Evolutionary conservation across 306 rosid species (phyloP).

Genomic region (Quercus dentata): DNA sequence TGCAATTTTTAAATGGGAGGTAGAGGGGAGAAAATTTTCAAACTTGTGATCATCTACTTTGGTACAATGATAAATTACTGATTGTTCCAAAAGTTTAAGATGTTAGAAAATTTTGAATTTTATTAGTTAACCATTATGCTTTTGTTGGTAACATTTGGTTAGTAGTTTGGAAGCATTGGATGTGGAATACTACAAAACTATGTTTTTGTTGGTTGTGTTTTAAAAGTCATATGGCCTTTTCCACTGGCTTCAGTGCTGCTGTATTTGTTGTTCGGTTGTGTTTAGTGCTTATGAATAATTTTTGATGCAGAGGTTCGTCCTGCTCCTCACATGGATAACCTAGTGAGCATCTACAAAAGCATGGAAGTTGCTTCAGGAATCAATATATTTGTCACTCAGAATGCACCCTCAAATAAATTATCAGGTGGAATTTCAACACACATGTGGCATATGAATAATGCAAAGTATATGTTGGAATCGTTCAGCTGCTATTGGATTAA

Average conservation of each 20-base stretch:
- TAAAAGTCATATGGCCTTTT: not conserved
- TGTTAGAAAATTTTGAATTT: too few relatives aligned
- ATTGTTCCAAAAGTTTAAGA: too few relatives aligned
- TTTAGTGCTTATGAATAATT: not conserved
- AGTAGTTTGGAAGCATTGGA: too few relatives aligned
- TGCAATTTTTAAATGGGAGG: too few relatives aligned
- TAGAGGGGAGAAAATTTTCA: too few relatives aligned
- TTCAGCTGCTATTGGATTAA: not conserved
- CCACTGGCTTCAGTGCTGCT: not conserved
- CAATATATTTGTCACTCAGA: slow-evolving; percentile 66
- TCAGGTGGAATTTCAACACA: slow-evolving; percentile 40
- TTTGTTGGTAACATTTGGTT: too few relatives aligned
- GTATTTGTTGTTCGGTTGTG: not conserved
- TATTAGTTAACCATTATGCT: too few relatives aligned
- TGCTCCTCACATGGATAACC: slow-evolving; percentile 83
- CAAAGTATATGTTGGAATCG: not conserved
- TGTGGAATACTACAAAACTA: too few relatives aligned
- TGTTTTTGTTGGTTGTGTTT: too few relatives aligned
- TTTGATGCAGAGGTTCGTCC: slow-evolving; percentile 68
- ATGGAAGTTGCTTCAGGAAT: slow-evolving; percentile 85
- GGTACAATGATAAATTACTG: too few relatives aligned
- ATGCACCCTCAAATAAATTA: slow-evolving; percentile 33
- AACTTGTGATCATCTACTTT: too few relatives aligned
- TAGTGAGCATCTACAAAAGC: slow-evolving; percentile 83
- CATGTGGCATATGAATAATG: not conserved